These are phyloP conservation scores for Thielaviopsis ethacetica DNA, from an alignment of 2,329 filamentous ascomycete genomes.

Conservation along the genomic window DNA sequence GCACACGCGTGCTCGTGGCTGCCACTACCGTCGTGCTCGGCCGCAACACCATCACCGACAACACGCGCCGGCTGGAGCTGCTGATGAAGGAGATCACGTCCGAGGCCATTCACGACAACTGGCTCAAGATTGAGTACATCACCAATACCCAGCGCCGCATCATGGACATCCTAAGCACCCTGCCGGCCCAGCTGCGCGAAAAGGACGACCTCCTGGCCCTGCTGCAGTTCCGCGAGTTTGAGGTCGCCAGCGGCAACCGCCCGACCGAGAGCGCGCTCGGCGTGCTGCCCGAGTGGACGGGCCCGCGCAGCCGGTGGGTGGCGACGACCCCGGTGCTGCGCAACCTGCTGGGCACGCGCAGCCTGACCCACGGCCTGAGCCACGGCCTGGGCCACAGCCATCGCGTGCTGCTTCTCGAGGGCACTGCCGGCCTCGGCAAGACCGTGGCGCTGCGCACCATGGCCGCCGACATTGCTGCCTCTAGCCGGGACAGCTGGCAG, in stretches of 20 bases:
- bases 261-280: background rate
- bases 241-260: background rate
- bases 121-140: background rate
- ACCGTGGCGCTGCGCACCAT: background rate
- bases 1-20: background rate
- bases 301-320: background rate
- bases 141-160: background rate
- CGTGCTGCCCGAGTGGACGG: background rate
- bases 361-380: no score
- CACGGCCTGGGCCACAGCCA: background rate
- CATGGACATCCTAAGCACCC: background rate
- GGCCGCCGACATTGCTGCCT: background rate
- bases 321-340: background rate
- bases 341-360: no score
- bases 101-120: background rate
- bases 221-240: background rate
- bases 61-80: background rate
- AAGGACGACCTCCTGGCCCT: background rate
- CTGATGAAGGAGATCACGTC: background rate
- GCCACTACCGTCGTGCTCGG: background rate
- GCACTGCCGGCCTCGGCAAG: background rate
- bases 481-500: background rate
- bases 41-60: background rate
- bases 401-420: background rate
- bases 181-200: background rate